Evolutionary conservation across 2,329 filamentous ascomycete genomes (phyloP).

Genomic region (Alternaria atra): DNA sequence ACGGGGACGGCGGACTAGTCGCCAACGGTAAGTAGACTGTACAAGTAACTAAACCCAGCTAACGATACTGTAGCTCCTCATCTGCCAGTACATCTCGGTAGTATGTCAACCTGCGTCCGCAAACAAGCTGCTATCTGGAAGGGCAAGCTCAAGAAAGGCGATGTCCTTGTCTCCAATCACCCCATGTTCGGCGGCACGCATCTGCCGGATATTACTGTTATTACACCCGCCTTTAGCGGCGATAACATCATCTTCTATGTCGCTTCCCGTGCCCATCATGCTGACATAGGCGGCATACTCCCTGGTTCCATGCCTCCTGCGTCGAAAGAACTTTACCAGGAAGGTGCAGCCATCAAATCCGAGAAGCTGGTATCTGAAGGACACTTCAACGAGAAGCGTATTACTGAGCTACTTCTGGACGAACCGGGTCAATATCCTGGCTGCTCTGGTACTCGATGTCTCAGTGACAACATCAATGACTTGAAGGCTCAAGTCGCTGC

Average conservation of each 20-base stretch:
- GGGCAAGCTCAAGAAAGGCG: slow-evolving; percentile 78
- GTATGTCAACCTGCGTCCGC: slow-evolving; percentile 84
- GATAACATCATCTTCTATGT: slow-evolving; percentile 83
- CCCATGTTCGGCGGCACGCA: slow-evolving; percentile 86
- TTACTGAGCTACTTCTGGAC: slow-evolving; percentile 74
- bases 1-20: slow-evolving; percentile 77
- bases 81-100: slow-evolving; percentile 81
- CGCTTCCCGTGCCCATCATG: slow-evolving; percentile 81
- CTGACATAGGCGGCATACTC: slow-evolving; percentile 84
- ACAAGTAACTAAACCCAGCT: background rate
- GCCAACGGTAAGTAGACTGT: slow-evolving; percentile 65
- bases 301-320: slow-evolving; percentile 85
- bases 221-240: slow-evolving; percentile 80
- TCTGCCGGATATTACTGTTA: slow-evolving; percentile 81
- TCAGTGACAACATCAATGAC: slow-evolving; percentile 86
- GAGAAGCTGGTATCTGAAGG: slow-evolving; percentile 78
- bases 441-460: slow-evolving; percentile 79
- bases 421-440: slow-evolving; percentile 79
- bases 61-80: slow-evolving; percentile 67
- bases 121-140: slow-evolving; percentile 84
- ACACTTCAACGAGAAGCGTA: slow-evolving; percentile 78
- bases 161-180: slow-evolving; percentile 85
- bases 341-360: slow-evolving; percentile 65
- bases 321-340: slow-evolving; percentile 67
- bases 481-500: slow-evolving; percentile 87